Evolutionary conservation across 139 green algal species (phyloP).

Genomic region (Pseudopediastrum boryanum): DNA sequence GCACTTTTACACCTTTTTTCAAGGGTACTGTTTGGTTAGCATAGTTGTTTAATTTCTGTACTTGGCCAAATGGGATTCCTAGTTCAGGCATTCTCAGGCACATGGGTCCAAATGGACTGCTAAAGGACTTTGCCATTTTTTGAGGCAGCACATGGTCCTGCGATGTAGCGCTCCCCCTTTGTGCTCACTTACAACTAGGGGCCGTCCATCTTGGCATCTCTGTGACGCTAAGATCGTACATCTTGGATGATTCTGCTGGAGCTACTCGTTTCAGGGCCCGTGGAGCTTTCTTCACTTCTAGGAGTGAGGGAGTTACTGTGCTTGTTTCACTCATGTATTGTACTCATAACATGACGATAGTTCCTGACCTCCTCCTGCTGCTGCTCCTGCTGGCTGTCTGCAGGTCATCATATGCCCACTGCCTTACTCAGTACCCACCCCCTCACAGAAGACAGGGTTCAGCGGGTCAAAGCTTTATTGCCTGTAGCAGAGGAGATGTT

Average conservation of each 20-base stretch:
- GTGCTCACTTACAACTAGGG: no score
- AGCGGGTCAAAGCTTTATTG: slow-evolving; percentile 42
- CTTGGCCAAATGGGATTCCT: background rate
- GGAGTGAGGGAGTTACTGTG: background rate
- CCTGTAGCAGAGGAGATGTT: slow-evolving; percentile 50
- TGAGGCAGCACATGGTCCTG: no score
- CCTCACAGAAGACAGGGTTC: slow-evolving; percentile 64
- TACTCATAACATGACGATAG: background rate
- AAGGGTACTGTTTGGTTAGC: background rate
- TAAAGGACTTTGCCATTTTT: no score
- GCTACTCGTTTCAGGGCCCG: no score
- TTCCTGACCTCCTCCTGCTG: slow-evolving; percentile 43
- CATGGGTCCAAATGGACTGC: no score
- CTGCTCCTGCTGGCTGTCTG: slow-evolving; percentile 5
- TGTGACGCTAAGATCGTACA: no score
- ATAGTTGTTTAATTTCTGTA: background rate
- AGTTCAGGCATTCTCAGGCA: background rate
- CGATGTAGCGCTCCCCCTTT: no score
- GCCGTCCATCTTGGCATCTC: no score
- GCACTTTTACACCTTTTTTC: background rate
- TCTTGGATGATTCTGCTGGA: no score
- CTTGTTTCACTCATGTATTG: background rate
- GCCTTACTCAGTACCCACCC: slow-evolving; percentile 83
- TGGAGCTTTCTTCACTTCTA: no score
- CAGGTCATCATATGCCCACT: slow-evolving; percentile 33